Conservation (phyloP, 2,329 filamentous ascomycete species). For the Arachnopeziza araneosa region DNA sequence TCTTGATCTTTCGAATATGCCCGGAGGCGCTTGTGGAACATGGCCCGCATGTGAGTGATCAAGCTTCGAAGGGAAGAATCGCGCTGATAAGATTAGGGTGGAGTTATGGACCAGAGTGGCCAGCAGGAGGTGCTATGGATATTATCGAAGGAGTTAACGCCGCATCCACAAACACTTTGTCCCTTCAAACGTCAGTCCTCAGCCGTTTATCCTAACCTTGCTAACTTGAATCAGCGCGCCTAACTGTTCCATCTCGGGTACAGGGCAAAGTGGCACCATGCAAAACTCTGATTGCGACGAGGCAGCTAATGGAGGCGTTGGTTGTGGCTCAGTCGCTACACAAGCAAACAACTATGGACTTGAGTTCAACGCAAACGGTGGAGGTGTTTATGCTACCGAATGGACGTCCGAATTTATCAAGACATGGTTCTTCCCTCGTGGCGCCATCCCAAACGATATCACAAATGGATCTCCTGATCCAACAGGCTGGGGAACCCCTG, state of each 20-base stretch:
- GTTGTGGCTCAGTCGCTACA: conserved; percentile 30
- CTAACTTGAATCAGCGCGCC: background rate
- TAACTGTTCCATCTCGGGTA: background rate
- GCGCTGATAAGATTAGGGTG: conserved; percentile 17
- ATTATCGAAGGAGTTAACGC: conserved; percentile 44
- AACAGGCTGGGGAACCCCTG: conserved; percentile 60
- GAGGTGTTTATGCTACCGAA: conserved; percentile 62
- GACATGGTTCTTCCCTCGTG: conserved; percentile 69
- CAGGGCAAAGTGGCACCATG: background rate
- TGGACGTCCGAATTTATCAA: conserved; percentile 64
- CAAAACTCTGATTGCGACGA: background rate
- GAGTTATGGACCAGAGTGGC: conserved; percentile 12
- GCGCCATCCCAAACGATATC: conserved; percentile 59
- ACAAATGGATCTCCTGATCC: conserved; percentile 47
- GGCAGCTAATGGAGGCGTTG: background rate
- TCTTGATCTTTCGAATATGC: conserved; percentile 67
- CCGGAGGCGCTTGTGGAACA: conserved; percentile 59
- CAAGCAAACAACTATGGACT: conserved; percentile 50
- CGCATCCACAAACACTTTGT: conserved; percentile 24
- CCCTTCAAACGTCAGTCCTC: background rate
- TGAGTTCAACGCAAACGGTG: conserved; percentile 58
- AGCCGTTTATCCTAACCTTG: background rate
- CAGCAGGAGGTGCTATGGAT: conserved; percentile 28
- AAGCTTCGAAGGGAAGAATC: background rate
- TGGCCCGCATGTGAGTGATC: conserved; percentile 54